Evolutionary conservation across 257 asterid species (phyloP).

Genomic region (Solanum paucissectum): DNA sequence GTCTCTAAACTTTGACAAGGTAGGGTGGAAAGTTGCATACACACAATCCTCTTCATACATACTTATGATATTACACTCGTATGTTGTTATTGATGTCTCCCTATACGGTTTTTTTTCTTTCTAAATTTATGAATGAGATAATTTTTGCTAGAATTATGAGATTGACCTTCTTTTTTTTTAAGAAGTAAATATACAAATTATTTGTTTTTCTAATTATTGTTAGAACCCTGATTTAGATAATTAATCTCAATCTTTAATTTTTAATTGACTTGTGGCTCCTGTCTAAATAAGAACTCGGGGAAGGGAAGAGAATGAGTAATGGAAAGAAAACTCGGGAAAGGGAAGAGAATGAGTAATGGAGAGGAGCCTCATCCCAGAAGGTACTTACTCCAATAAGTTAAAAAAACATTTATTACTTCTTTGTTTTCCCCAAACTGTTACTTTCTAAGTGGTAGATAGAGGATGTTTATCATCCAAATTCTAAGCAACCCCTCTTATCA

Average conservation of each 20-base stretch:
- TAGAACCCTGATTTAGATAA: background rate
- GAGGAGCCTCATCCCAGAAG: background rate
- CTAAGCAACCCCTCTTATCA: background rate
- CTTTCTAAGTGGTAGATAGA: background rate
- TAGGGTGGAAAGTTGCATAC: background rate
- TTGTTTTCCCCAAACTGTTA: background rate
- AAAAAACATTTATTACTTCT: background rate
- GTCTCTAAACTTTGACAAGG: background rate
- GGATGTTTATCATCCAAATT: background rate
- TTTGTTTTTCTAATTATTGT: background rate
- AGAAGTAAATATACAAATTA: background rate
- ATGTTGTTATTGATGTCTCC: background rate
- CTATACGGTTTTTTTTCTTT: background rate
- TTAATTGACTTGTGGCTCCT: no score
- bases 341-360: background rate
- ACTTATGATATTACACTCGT: background rate
- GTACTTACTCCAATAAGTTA: background rate
- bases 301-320: no score
- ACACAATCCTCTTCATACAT: background rate
- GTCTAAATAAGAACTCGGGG: background rate
- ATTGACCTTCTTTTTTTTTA: background rate
- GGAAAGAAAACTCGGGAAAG: background rate
- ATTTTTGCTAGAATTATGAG: background rate
- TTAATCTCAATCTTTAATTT: no score
- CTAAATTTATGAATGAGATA: background rate